A percentile compares a stretch with the other conserved stretches of the same genome.
These are phyloP conservation scores for Trametes pubescens DNA, from an alignment of 1,284 basidiomycete species.

Conservation along the genomic window DNA sequence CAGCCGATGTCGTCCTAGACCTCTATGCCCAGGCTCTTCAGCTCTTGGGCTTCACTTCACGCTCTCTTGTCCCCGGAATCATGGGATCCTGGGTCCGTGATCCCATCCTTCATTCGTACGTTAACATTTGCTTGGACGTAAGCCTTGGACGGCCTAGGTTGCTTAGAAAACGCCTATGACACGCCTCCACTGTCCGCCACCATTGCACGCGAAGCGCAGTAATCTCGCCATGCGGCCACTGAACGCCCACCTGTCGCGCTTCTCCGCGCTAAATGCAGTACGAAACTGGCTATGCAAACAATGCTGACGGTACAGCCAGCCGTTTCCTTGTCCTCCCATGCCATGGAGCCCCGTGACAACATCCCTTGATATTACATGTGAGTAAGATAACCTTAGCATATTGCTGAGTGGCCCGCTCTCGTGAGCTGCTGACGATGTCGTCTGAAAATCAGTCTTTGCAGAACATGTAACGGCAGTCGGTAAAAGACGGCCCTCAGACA, in stretches of 20 bases:
- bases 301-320: background rate
- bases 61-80: background rate
- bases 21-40: background rate
- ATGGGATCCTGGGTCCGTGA: too few species aligned
- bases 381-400: background rate
- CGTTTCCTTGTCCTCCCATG: background rate
- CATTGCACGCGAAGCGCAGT: slow-evolving; percentile 6
- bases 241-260: slow-evolving; percentile 6
- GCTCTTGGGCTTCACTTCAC: background rate
- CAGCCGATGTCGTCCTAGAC: background rate
- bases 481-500: background rate
- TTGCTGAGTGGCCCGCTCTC: background rate
- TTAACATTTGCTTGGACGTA: background rate
- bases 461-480: background rate
- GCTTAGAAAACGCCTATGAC: background rate
- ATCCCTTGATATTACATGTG: background rate
- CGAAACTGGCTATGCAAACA: background rate
- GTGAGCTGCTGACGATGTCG: background rate
- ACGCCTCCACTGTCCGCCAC: background rate
- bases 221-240: slow-evolving; percentile 17
- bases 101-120: background rate
- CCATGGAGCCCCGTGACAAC: slow-evolving; percentile 2
- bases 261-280: slow-evolving; percentile 4
- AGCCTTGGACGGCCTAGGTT: background rate
- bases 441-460: background rate